Base-by-base conservation (phyloP, 768 basidiomycete species). In the Guyanaporus albipodus region DNA sequence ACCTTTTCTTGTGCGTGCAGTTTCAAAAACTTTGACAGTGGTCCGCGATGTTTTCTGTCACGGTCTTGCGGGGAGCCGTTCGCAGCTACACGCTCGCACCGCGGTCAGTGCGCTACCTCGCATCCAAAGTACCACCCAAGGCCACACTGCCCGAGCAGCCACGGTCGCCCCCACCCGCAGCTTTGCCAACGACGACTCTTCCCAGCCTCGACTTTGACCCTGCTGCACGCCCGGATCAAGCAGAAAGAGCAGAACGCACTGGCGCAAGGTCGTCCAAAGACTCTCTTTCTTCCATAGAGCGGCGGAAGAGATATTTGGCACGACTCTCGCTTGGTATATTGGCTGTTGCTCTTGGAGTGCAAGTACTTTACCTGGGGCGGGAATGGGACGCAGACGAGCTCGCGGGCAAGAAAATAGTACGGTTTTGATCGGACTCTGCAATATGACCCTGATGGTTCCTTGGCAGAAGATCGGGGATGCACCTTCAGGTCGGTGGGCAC, bases 211-310 rank as follows among this genome's bases (percentile, higher is more conserved):
- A 88, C 64, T 84, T 87, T 54, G 74, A 80, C 15, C 82, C 83
- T 0, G 69, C 73, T 14, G 76, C 77, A 53, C 52, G 29, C 18
- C 3, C n/a, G 4, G 57, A 60, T 38, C 69, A 70, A 14, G 65
- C 71, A 38, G 64, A 67, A 35, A 63, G 67, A 44, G 61, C 63
- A 27, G 73, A 78, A 49, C 72, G 82, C 42, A 91, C 88, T 0
- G 88, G 89, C 12, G 89, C 89, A 41, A 75, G 71, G 62, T 90
- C 87, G 3, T 84, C 87, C 14, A 87, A 84, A 56, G 83, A 85
- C 41, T 80, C 83, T 12, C 74, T 91, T 43, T 87, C 87, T 15
- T 82, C 83, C 41, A 85, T 84, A 50, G 95, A 96, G 67, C 74
- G 78, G 55, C 76, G 76, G 58, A 75, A 90, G 49, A 70, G 77